Evolutionary conservation across 768 basidiomycete species (phyloP), one percentile per base, ranked within the genome.

Genomic region (Tulasnella sp.): DNA sequence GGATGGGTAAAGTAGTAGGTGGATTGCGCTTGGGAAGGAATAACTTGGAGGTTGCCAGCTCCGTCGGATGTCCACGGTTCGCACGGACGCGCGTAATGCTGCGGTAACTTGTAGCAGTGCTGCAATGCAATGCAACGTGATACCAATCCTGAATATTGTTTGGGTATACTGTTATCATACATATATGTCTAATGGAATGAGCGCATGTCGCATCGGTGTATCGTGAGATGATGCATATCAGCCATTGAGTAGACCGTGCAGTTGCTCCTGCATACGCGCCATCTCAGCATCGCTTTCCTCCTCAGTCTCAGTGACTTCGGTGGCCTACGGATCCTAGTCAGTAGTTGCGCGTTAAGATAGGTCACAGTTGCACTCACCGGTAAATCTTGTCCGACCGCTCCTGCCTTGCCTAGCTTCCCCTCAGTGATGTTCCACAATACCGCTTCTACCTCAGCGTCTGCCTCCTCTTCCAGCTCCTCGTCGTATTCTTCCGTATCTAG

Each of bases 361-460:
- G 41, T 1, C 4, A 49, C 52, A 25, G 17, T 2, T 15, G 58
- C 19, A 75, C 87, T 68, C 70, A 93, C 92, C 41, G 90, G 92
- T 64, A 87, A 68, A 51, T 83, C 85, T 30, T 76, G 80, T 38
- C 78, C 78, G 51, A 85, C 88, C 24, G 79, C 69, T 11, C 88
- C 89, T 45, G 82, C 87, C 68, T 86, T 80, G 4, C 92, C 92
- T n/a, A 96, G 76, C 72, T 94, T 94, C 55, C 93, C 96, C 63
- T 97, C 84, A 8, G 96, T 99, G 61, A 99, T 76, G 59, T 97
- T 92, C 65, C 85, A 97, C 41, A 99, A 69, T 12, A 99, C 88
- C 69, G 93, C 96, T 68, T 99, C 96, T 9, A 99, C 90, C 69
- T 99, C 96, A 10, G 82, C 90, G 66, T 97, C 92, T 3, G 96